Evolutionary conservation across 2,329 filamentous ascomycete genomes (phyloP).

Genomic region (Curvularia lunata): DNA sequence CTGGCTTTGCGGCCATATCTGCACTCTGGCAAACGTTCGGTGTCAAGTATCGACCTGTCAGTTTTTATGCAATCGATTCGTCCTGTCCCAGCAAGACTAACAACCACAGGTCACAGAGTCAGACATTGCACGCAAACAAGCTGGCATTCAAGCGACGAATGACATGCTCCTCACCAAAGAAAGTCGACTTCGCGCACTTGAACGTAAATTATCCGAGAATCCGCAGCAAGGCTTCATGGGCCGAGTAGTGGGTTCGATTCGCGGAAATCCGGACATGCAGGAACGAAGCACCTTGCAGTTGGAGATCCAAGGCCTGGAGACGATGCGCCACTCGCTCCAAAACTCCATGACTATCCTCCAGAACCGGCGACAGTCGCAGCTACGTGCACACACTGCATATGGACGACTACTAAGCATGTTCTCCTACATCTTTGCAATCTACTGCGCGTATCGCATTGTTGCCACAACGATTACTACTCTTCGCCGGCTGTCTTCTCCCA

Average conservation of each 20-base stretch:
- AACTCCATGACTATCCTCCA: conserved; percentile 69
- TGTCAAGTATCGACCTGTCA: conserved; percentile 64
- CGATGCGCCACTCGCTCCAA: conserved; percentile 76
- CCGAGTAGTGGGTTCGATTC: conserved; percentile 74
- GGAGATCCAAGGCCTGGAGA: conserved; percentile 79
- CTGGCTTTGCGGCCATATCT: conserved; percentile 87
- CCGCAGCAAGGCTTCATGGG: conserved; percentile 68
- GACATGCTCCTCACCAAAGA: conserved; percentile 81
- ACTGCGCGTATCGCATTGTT: conserved; percentile 83
- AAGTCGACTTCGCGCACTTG: conserved; percentile 72
- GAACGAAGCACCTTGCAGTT: conserved; percentile 66
- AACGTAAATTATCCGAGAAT: conserved; percentile 65
- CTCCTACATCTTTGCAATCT: conserved; percentile 74
- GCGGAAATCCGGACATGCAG: conserved; percentile 64
- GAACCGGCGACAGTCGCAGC: conserved; percentile 66
- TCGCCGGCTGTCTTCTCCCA: conserved; percentile 62
- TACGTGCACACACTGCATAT: conserved; percentile 69
- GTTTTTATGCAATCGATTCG: conserved; percentile 10
- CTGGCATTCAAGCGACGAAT: conserved; percentile 76
- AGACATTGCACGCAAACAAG: conserved; percentile 77
- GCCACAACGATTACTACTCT: conserved; percentile 73
- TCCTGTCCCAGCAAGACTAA: conserved; percentile 20
- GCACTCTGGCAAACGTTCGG: conserved; percentile 85
- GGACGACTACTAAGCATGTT: conserved; percentile 70
- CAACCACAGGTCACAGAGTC: conserved; percentile 65